Evolutionary conservation across 139 green algal genomes (phyloP).

Genomic region (Chlamydomonas incerta): DNA sequence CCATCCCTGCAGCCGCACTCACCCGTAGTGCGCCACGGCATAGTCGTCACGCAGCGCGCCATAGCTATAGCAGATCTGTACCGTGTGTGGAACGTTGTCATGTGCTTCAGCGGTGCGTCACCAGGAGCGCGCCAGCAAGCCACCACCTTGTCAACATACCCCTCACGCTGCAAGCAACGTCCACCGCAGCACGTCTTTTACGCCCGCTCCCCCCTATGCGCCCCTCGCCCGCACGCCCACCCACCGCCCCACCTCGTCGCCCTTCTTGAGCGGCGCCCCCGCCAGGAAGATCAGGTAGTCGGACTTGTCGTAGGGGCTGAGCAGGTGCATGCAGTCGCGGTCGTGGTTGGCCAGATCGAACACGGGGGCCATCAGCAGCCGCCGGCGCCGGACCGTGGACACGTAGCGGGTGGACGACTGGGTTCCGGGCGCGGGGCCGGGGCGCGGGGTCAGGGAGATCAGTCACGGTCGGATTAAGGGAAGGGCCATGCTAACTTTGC

Average conservation of each 20-base stretch:
- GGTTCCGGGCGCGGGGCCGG: too few relatives aligned
- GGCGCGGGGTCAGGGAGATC: too few relatives aligned
- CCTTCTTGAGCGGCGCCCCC: background rate
- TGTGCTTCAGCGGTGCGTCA: too few relatives aligned
- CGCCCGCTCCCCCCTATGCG: background rate
- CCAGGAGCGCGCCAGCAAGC: too few relatives aligned
- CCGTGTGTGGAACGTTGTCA: too few relatives aligned
- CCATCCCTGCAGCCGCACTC: background rate
- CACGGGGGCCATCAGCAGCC: conserved; percentile 31
- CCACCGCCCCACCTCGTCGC: conserved; percentile 29
- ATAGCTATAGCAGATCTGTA: conserved; percentile 45
- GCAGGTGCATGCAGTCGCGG: conserved; percentile 9
- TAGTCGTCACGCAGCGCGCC: conserved; percentile 38
- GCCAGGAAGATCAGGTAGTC: conserved; percentile 28
- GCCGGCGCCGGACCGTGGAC: conserved; percentile 1
- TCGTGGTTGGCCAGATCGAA: conserved; percentile 46
- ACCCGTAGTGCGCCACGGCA: conserved; percentile 38
- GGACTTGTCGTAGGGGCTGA: conserved; percentile 7
- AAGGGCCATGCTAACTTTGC: too few relatives aligned
- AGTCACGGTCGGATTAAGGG: too few relatives aligned
- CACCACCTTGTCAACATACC: too few relatives aligned
- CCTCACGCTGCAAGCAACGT: too few relatives aligned
- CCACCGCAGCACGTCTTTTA: too few relatives aligned
- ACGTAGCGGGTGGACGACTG: conserved; percentile 47
- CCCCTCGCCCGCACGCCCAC: background rate